Base-by-base conservation (phyloP, 805 yeast genomes). In the Wickerhamiella musiphila region DNA sequence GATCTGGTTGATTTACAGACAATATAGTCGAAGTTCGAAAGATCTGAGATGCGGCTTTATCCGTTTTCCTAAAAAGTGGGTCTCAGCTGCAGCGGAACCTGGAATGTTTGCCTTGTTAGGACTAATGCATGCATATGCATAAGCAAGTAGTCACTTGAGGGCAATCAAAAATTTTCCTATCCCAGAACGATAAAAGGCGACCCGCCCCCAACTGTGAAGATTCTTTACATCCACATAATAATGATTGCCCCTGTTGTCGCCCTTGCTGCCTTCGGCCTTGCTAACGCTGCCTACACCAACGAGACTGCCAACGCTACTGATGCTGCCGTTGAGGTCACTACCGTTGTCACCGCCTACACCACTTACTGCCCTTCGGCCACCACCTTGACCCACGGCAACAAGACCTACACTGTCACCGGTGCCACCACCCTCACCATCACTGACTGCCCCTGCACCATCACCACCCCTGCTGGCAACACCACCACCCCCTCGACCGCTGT, bases 381-480 rank as follows among this genome's bases (percentile, higher is more conserved):
- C 46, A 57, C 64, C 36, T 47, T 76, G 37, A 62, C 61, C 44
- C 64, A 70, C 53, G 70, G 70, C 66, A 66, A 64, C 65, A 56
- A 56, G 57, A 69, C 81, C 50, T 65, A 68, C 69, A 70, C 76
- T 42, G 76, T 70, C 52, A 68, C 79, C 38, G 70, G 55, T 46
- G 68, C 79, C 38, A 72, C 81, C 53, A 73, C 81, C 46, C 54
- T 73, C 49, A 72, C 81, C 56, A 66, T 74, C 67, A 73, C 82
- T 23, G 29, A 18, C 42, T 26, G 33, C 32, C 33, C 35, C 26
- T 29, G 31, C 36, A 26, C 29, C 35, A 27, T 37, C 28, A 22
- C 42, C 32, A 5, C 32, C 20, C 19, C 25, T 13, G 17, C 42
- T 33, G 37, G 33, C 46, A 45, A 52, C 21, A 11, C 28, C 24